Base-by-base conservation (phyloP, 148 eudicot species). In the Silene conica region DNA sequence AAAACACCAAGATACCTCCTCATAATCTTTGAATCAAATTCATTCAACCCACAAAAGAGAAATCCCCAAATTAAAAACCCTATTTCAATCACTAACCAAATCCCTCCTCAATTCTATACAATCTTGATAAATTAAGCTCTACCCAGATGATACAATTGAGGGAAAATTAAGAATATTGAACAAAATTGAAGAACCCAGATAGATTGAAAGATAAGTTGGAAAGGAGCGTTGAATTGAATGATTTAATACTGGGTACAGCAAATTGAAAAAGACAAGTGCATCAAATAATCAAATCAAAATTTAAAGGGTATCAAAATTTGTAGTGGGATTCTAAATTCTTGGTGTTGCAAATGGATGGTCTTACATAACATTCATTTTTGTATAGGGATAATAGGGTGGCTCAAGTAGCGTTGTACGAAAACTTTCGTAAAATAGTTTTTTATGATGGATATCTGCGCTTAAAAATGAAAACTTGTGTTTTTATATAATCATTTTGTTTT, bases 1-100 rank as follows among this genome's bases (percentile, higher is more conserved):
- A 76, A 61, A 28, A 50, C 71, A 78, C 77, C 79, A 69, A 72
- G 79, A 77, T 77, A 63, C 73, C 78, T 55, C 70, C 6, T 80
- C 80, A 73, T 74, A 64, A 66, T 73, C 74, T 38, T 71, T 67
- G 22, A 73, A 69, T 61, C 57, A 41, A 52, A 50, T 26, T 69
- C 73, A 70, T 60, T 67, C 73, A 80, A 21, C 72, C 61, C 52
- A 68, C 19, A 45, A 64, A 68, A 63, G 41, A 3, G 2, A 59
- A 28, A 28, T 4, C 3, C 52, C 63, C 50, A 23, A 57, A 11
- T 0, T 6, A 6, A 28, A 55, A 77, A 55, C 71, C 73, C 76
- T 55, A 69, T 18, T 15, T 18, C 3, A 52, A 20, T 31, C 20
- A 22, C 15, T 31, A 11, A 43, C 60, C 61, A 12, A 63, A 50